Base-by-base conservation (phyloP, 352 stramenopile species). In the Pythium phragmiticola region DNA sequence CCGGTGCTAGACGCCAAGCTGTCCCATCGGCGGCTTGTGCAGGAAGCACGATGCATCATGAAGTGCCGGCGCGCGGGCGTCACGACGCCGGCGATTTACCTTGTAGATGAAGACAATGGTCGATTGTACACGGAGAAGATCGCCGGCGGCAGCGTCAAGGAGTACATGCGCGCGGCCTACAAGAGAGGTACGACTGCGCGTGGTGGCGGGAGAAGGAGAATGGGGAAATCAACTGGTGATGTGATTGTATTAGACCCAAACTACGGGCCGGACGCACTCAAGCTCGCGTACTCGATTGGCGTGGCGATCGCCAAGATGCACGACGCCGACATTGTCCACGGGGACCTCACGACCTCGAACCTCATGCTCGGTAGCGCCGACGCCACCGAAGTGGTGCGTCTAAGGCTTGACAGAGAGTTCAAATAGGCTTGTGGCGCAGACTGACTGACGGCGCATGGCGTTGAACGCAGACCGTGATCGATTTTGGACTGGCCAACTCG, bases 301-400 rank as follows among this genome's bases (percentile, higher is more conserved):
- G 76, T 76, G 60, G 77, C 94, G n/a, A 89, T 98, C 63, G 93
- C 83, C 34, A 91, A 89, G 66, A 94, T 98, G 80, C 91, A 98
- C 70, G 87, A 96, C 75, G 76, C 89, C 23, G 88, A 96, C 61
- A 88, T 98, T 65, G 86, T 98, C 51, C 93, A 98, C 65, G 93
- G 93, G 49, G 93, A 98, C 71, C 74, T 98, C 46, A 98, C 91
- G 43, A 98, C 93, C 26, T 98, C 91, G 48, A 98, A 98, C 66
- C 89, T 98, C 70, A 94, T 98, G 86, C 69, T 95, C n/a, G 77
- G 71, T 59, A 87, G 77, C 49, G 69, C 82, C 2, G 77, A 84
- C n/a, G 76, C 75, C 6, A 82, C 70, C 0, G 75, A 88, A 50
- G 83, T 90, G 69, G 80, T 89, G 50, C n/a, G 79, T 76, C 2